Evolutionary conservation across 768 basidiomycete genomes (phyloP), one percentile per base, ranked within the genome.

Genomic region (Scleroderma bovista): DNA sequence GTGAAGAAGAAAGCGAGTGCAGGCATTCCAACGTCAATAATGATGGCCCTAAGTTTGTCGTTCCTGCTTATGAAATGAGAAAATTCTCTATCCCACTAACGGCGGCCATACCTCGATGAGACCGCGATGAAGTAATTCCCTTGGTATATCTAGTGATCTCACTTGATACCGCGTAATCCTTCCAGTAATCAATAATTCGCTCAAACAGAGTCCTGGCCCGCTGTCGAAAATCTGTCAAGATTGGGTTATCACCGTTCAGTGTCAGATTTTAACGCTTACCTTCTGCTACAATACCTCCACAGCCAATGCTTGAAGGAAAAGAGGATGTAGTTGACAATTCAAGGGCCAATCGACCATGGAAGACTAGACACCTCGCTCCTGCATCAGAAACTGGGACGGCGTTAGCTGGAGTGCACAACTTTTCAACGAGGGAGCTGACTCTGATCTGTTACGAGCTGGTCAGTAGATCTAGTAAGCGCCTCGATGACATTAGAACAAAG

Each of bases 101-200:
- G 42, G 42, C 20, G 46, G 33, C 34, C 54, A 15, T 46, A 61
- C 63, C 58, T 26, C 33, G 15, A 24, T 31, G 36, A 45, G 41
- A 20, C 24, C 44, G 50, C 46, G 50, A 33, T 42, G 17, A 40
- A 6, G 11, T 53, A 38, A 50, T 29, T 20, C 47, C 56, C 32
- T 41, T 46, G 42, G 23, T 37, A 38, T 67, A 69, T 51, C 49
- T 49, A 11, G 57, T 51, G 19, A 62, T 54, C 31, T 51, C 23
- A 49, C 53, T 54, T 43, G 62, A 59, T 29, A 80, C 66, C n/a
- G 68, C 69, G 44, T 68, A 55, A 26, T 72, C 63, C 57, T 75
- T 72, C 87, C 87, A 87, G 41, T 68, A 71, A 51, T 74, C 67
- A 51, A 83, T 66, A 11, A 78, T 72, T 22, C 61, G 68, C 41